Evolutionary conservation across 495 filamentous ascomycete species (phyloP).

Genomic region (Xylaria bambusicola): DNA sequence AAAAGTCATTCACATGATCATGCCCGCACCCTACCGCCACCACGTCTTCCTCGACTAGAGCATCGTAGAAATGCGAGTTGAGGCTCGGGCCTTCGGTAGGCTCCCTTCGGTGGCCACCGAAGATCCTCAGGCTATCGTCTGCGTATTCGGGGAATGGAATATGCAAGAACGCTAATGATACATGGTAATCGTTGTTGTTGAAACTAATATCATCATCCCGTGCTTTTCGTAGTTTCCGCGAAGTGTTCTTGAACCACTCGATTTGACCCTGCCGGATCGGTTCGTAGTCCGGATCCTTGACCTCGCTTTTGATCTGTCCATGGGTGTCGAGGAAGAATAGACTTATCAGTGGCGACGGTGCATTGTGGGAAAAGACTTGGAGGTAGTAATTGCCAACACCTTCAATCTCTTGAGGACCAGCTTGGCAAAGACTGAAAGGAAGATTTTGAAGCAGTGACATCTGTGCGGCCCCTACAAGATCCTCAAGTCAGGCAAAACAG

Average conservation of each 20-base stretch:
- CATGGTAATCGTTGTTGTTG: conserved; percentile 25
- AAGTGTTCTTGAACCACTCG: conserved; percentile 39
- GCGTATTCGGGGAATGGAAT: conserved; percentile 39
- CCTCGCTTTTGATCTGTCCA: conserved; percentile 27
- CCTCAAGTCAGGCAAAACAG: too few relatives aligned
- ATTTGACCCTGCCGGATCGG: conserved; percentile 44
- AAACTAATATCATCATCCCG: conserved; percentile 28
- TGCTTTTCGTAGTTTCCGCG: conserved; percentile 31
- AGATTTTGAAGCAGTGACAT: conserved; percentile 36
- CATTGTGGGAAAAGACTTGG: conserved; percentile 35
- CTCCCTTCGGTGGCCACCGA: conserved; percentile 35
- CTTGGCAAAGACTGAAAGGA: conserved; percentile 38
- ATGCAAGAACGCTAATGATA: conserved; percentile 36
- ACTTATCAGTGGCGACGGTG: conserved; percentile 38
- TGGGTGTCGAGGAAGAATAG: conserved; percentile 45
- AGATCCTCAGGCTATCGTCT: conserved; percentile 32
- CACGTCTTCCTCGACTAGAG: conserved; percentile 39
- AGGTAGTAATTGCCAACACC: conserved; percentile 45
- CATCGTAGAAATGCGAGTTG: conserved; percentile 42
- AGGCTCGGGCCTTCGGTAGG: conserved; percentile 37
- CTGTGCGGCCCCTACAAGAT: conserved; percentile 29
- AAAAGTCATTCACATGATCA: conserved; percentile 47
- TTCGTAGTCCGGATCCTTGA: conserved; percentile 33
- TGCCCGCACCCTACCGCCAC: conserved; percentile 39
- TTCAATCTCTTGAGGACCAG: conserved; percentile 39